phyloP scores from a whole-genome alignment of 2,329 filamentous ascomycete species.

The Aspergillus sp. region DNA sequence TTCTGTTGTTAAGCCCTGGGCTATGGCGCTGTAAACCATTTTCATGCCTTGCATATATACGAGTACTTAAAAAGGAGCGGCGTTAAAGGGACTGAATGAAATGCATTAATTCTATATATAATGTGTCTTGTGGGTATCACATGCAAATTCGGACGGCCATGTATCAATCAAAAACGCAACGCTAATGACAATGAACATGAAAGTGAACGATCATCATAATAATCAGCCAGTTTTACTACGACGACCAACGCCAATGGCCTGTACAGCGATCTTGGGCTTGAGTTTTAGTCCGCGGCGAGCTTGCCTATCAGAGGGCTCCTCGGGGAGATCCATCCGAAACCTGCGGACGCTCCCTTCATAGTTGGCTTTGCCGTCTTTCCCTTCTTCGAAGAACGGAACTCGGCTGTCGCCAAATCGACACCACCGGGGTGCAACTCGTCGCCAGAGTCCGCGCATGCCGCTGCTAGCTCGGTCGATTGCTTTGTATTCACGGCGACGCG shows the following conservation, averaged over 20 bases:
- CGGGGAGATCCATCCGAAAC: constrained; percentile 45
- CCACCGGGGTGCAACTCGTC: constrained; percentile 42
- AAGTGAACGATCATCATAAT: neutral
- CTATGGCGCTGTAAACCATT: neutral
- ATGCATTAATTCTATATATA: constrained; percentile 1
- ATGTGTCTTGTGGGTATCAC: constrained; percentile 7
- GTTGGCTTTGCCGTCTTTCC: constrained; percentile 32
- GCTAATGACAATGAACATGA: neutral
- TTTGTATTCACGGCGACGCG: constrained; percentile 50
- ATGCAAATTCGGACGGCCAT: constrained; percentile 1
- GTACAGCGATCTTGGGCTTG: constrained; percentile 15
- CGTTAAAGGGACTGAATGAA: neutral
- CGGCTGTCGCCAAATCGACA: constrained; percentile 34
- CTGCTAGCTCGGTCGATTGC: constrained; percentile 51
- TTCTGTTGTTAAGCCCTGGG: neutral
- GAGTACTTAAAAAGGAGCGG: neutral
- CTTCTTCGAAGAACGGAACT: constrained; percentile 44
- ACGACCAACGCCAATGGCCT: neutral
- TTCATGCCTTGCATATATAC: neutral
- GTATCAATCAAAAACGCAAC: neutral
- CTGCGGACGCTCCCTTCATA: constrained; percentile 48
- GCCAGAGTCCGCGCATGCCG: constrained; percentile 44
- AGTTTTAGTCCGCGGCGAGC: constrained; percentile 10
- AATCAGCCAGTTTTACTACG: neutral
- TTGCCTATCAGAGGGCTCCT: constrained; percentile 23